Evolutionary conservation across 305 asterid genomes (phyloP), one percentile per base, ranked within the genome.

Genomic region (Fraxinus sp.): DNA sequence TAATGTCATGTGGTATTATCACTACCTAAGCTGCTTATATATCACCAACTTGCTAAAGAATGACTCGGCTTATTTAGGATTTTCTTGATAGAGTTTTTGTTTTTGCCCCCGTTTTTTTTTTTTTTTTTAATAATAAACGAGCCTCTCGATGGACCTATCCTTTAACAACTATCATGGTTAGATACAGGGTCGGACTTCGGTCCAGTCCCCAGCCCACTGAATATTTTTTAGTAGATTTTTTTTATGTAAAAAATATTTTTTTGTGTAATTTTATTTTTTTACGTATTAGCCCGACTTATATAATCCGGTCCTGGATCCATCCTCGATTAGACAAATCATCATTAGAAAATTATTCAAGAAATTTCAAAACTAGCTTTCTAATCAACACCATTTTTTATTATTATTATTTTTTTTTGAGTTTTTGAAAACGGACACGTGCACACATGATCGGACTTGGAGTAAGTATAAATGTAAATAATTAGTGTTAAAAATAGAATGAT

Each of bases 391-490:
- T n/a, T n/a, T n/a, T n/a, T n/a, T n/a, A n/a, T n/a, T n/a, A n/a
- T n/a, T n/a, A n/a, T n/a, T n/a, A n/a, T n/a, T n/a, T n/a, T n/a
- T 13, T 16, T 43, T 32, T 3, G 71, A 37, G 55, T 37, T 59
- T 2, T 16, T 0, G 41, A 78, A 85, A 84, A 82, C 2, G 22
- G 90, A 83, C 93, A 91, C 92, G 88, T 89, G 93, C 82, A 62
- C 75, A 77, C 77, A 84, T 87, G 77, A 78, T 77, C 84, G 81
- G 20, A 78, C 83, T 43, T 35, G 43, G 68, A 80, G 80, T 81
- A 64, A 85, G 35, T 81, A 46, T 10, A 83, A 83, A 83, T 81
- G 30, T 28, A 83, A 77, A 57, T 59, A 33, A 52, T 71, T 70
- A 7, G 37, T 77, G 68, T 64, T 64, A 32, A 77, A 41, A 80